Base-by-base conservation (phyloP, 2,329 filamentous ascomycete species). In the Colletotrichum lentis region DNA sequence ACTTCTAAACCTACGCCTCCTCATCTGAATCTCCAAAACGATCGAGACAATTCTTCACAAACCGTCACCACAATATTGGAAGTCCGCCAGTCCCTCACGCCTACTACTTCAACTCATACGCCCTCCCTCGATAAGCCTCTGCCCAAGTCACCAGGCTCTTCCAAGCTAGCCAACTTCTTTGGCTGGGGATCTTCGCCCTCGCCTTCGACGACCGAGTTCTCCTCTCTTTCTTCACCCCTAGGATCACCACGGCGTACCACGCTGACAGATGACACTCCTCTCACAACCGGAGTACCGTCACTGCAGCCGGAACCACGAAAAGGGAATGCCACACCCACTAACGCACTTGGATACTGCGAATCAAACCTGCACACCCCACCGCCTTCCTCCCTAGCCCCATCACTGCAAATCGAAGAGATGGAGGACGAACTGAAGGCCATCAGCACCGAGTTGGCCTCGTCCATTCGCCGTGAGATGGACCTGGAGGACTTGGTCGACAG, bases 391-490 rank as follows among this genome's bases (percentile, higher is more conserved):
- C 69, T 77, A 59, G 77, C 83, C 53, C 73, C 84, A 72, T 84
- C 73, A 77, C 74, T 77, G 71, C 80, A 94, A 78, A 86, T 97
- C 74, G 89, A 93, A 77, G 93, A 97, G 77, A 90, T 99, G 83
- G 96, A 99, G 83, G 91, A 94, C 77, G 96, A 99, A 83, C 80
- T 99, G 72, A 93, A 93, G 74, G 92, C 95, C 79, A 95, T 99
- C 80, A 97, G 93, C 82, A 87, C 90, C 69, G 96, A 99, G 84
- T 84, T 99, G 77, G 96, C 96, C 41, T 87, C 90, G 72, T 98
- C 96, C 35, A 98, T 99, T 75, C 89, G 92, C 74, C 89, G 96
- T 69, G 96, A 99, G 82, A 95, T 99, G 87, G 96, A 99, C 73
- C 81, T 99, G 39, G 96, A 99, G 79, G 96, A 99, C 78, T 85